Evolutionary conservation across 306 rosid species (phyloP), one percentile per base, ranked within the genome.

Genomic region (Leucaena leucocephala): DNA sequence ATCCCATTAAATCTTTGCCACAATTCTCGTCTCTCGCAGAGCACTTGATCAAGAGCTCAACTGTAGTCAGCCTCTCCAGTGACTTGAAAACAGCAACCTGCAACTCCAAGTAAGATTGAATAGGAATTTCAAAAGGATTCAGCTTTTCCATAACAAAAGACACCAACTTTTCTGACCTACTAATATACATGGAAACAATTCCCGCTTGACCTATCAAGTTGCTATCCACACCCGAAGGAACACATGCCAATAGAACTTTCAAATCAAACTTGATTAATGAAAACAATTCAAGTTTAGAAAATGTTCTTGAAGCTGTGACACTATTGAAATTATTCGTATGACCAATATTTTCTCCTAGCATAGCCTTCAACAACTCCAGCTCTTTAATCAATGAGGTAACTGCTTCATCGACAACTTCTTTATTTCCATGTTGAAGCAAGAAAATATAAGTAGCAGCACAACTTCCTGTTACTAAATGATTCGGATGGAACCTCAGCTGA

Each of bases 371-470:
- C 78, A 90, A 39, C 82, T 85, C 88, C 72, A 94, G 84, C 89
- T 94, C 97, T 77, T 92, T 90, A 45, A 63, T 82, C 88, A 94
- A 76, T 54, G 80, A 85, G 71, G 85, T 58, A 73, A 92, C 73
- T 43, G 90, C 83, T 85, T 87, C 92, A 73, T 94, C 86, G 11
- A 92, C 98, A 81, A 94, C 93, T 83, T 94, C 98, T 76, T 83
- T 40, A 82, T 90, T 94, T 83, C 88, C 90, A 21, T 94, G 97
- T 76, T 94, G 97, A 87, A 94, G 98, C 85, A 94, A 74, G 86
- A 92, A 94, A 77, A 92, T 83, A 85, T 92, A 94, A 74, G 97
- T 94, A 79, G 97, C 98, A 58, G 97, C 97, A 61, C 94, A 84
- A 85, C 97, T 89, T 54, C 94, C 94, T 0, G 98, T 90, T 27